Evolutionary conservation across 768 basidiomycete species (phyloP), one percentile per base, ranked within the genome.

Genomic region (Gloeopeniophorella convolvens): DNA sequence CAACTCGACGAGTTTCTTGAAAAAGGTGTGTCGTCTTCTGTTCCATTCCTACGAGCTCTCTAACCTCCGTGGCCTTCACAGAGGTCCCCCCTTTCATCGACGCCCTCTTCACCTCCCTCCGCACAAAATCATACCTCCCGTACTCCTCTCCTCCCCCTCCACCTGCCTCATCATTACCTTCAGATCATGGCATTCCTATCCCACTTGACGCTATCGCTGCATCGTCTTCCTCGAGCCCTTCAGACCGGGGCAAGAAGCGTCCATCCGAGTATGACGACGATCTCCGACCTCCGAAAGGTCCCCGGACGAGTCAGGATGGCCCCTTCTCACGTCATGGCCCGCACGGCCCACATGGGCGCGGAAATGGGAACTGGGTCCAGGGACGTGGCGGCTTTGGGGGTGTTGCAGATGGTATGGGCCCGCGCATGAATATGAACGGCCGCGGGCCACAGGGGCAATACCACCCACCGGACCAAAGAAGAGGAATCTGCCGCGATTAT

Each of bases 1-100:
- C 90, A 96, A 63, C 73, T 97, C 46, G 85, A 85, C 46, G 94
- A 96, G 66, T 98, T 98, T 66, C 76, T 98, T 21, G 93, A 95
- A 70, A 85, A 87, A 70, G 86, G 93, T 89, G 51, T 52, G 75
- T 37, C 35, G 32, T 48, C 15, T 15, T 60, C 30, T 59, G 56
- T 47, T 60, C 50, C 21, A 33, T 18, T 16, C 54, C 46, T 50
- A 42, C 35, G 47, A 56, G 20, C 55, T 43, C 48, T 34, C 43
- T 46, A 11, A 28, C 44, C 48, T 37, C 26, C 28, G 45, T 42
- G 51, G 15, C 21, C 12, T 32, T 37, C 58, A 44, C 68, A 77
- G 84, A 92, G 76, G 83, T 75, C 61, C 67, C 69, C 44, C 68
- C 72, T 44, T 97, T 97, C 69, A 83, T 95, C 54, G 82, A 90